Percentiles rank a stretch among this genome's conserved stretches.
phyloP scores from a whole-genome alignment of 2,329 filamentous ascomycete species.

The Pyrenophora graminea region DNA sequence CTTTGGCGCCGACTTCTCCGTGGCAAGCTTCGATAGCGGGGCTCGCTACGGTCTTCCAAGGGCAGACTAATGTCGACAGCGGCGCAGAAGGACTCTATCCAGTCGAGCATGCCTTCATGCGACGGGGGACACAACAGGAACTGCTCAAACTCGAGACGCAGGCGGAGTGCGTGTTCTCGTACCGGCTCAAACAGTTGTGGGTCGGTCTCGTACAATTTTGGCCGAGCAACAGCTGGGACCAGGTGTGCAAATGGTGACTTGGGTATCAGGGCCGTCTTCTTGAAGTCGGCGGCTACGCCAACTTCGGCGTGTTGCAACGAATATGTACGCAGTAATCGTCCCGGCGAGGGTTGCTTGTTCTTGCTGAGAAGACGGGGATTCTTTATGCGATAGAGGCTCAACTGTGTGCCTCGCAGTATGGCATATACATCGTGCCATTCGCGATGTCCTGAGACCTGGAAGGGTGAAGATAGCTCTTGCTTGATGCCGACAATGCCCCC shows the following conservation, averaged over 20 bases:
- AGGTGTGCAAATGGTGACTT: constrained; percentile 53
- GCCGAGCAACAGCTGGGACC: constrained; percentile 47
- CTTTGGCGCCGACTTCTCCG: constrained; percentile 48
- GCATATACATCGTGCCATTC: constrained; percentile 68
- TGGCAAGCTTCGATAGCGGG: constrained; percentile 53
- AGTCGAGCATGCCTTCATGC: constrained; percentile 67
- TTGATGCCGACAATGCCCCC: constrained; percentile 56
- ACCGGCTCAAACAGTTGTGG: constrained; percentile 52
- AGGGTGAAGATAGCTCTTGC: constrained; percentile 68
- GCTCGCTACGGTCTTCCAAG: constrained; percentile 67
- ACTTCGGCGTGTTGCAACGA: constrained; percentile 75
- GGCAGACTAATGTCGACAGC: constrained; percentile 72
- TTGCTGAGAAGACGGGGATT: constrained; percentile 53
- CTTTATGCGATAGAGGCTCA: constrained; percentile 68
- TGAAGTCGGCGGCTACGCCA: constrained; percentile 73
- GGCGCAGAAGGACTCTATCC: constrained; percentile 69
- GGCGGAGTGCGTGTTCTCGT: constrained; percentile 66
- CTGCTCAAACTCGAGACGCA: constrained; percentile 74
- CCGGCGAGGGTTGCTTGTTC: constrained; percentile 58
- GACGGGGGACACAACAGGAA: constrained; percentile 70
- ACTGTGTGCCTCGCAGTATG: constrained; percentile 68
- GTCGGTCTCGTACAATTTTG: constrained; percentile 51
- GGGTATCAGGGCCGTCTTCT: constrained; percentile 57
- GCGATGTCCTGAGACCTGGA: constrained; percentile 64
- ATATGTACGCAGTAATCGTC: constrained; percentile 67